Evolutionary conservation across 1,139 yeast species (phyloP).

Genomic region (Geotrichum carabidarum): DNA sequence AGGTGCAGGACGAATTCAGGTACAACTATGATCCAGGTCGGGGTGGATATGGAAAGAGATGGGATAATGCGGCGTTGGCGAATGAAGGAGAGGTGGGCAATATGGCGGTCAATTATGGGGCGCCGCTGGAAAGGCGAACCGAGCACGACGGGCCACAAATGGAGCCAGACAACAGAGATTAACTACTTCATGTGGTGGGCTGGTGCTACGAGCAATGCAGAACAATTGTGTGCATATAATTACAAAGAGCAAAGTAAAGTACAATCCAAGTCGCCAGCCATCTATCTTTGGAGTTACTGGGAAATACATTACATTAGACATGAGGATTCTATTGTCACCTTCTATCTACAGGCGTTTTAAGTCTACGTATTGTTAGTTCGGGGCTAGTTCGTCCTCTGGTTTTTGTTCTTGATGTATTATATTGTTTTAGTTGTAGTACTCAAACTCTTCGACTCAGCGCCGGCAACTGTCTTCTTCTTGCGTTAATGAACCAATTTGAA

Average conservation of each 20-base stretch:
- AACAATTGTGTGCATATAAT: too few relatives aligned
- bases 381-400: neutral
- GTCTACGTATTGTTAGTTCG: neutral
- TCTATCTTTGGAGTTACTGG: too few relatives aligned
- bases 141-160: neutral
- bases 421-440: neutral
- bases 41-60: slow-evolving; percentile 47
- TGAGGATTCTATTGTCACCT: too few relatives aligned
- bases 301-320: too few relatives aligned
- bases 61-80: slow-evolving; percentile 23
- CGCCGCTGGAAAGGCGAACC: slow-evolving; percentile 1
- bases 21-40: slow-evolving; percentile 55
- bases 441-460: slow-evolving; percentile 22
- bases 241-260: too few relatives aligned
- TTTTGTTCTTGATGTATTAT: neutral
- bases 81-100: slow-evolving; percentile 9
- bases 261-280: too few relatives aligned
- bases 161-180: too few relatives aligned
- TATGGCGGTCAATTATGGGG: slow-evolving; percentile 12
- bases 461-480: slow-evolving; percentile 74
- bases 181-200: neutral
- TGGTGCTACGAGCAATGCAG: too few relatives aligned
- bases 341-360: too few relatives aligned
- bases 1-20: slow-evolving; percentile 54
- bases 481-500: slow-evolving; percentile 95